These are phyloP conservation scores for Nicotiana sylvestris DNA, from an alignment of 257 asterid genomes.

Conservation along the genomic window DNA sequence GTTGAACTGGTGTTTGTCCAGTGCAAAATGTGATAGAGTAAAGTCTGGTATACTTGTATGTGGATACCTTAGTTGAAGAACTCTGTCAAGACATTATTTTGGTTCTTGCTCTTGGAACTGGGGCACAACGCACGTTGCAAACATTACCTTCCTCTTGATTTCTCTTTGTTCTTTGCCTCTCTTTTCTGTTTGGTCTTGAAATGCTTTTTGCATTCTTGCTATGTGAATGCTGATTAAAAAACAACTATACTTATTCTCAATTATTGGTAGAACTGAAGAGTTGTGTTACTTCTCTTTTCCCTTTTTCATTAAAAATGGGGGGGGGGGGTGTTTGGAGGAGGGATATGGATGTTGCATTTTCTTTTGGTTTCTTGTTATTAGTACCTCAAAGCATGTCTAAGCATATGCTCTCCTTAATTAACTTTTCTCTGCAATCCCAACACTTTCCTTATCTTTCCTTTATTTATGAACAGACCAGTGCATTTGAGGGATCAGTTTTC, in stretches of 20 bases:
- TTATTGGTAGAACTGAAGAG: not conserved
- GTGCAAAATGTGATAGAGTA: not conserved
- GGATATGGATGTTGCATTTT: not conserved
- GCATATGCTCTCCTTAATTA: not conserved
- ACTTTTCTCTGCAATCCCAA: conserved; percentile 1
- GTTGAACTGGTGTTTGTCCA: not conserved
- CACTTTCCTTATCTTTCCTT: not conserved
- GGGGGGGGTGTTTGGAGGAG: not conserved
- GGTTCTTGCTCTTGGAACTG: not conserved
- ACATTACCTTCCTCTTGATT: conserved; percentile 1
- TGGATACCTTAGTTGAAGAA: not conserved
- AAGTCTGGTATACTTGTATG: not conserved
- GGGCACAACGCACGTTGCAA: not conserved
- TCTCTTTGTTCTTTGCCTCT: not conserved
- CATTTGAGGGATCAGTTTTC: conserved; percentile 83
- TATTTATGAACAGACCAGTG: conserved; percentile 65
- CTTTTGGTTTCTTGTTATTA: not conserved
- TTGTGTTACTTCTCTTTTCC: not conserved
- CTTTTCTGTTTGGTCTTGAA: not conserved
- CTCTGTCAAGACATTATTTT: not conserved
- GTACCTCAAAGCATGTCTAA: not conserved
- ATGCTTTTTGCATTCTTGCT: not conserved
- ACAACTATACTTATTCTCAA: not conserved
- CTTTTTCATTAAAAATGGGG: not conserved
- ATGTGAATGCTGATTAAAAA: not conserved